A percentile compares a stretch with the other conserved stretches of the same genome.
phyloP scores from a whole-genome alignment of 2,329 filamentous ascomycete genomes.

The Anthostomella pinea region DNA sequence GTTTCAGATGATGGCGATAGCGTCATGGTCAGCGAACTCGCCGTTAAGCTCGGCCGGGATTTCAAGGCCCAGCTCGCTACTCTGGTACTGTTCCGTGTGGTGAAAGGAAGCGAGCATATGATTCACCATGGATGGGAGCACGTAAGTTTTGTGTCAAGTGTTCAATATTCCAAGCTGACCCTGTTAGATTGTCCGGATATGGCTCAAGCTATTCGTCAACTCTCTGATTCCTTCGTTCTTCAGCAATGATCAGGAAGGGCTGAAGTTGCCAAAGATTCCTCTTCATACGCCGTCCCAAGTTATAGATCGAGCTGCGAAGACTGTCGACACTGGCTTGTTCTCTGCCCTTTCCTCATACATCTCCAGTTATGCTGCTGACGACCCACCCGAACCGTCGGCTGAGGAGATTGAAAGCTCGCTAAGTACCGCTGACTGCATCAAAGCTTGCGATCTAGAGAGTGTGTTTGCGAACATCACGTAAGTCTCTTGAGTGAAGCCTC shows the following conservation, averaged over 20 bases:
- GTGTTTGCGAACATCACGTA: constrained; percentile 81
- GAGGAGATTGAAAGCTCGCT: constrained; percentile 96
- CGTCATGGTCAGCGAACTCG: constrained; percentile 98
- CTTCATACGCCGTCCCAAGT: constrained; percentile 88
- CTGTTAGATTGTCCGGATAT: constrained; percentile 77
- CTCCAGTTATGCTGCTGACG: constrained; percentile 97
- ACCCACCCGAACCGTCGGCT: constrained; percentile 94
- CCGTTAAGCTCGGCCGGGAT: constrained; percentile 91
- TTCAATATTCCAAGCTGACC: constrained; percentile 34
- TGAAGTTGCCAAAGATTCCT: constrained; percentile 78
- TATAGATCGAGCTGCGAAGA: constrained; percentile 79
- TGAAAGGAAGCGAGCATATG: constrained; percentile 77
- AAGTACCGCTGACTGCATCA: constrained; percentile 90
- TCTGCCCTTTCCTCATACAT: constrained; percentile 95
- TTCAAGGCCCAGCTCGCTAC: constrained; percentile 92
- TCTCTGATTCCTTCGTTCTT: constrained; percentile 85
- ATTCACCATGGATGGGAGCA: constrained; percentile 76
- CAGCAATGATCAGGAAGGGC: constrained; percentile 55
- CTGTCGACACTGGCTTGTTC: constrained; percentile 80
- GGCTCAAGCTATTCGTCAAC: constrained; percentile 94
- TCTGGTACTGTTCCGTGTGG: constrained; percentile 89
- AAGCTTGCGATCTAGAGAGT: constrained; percentile 78
- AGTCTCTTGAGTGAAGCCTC: constrained; percentile 33
- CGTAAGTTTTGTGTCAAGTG: constrained; percentile 45
- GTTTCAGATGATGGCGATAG: constrained; percentile 71